These are phyloP conservation scores for Lepiota subincarnata DNA, from an alignment of 768 basidiomycete species.

Conservation along the genomic window DNA sequence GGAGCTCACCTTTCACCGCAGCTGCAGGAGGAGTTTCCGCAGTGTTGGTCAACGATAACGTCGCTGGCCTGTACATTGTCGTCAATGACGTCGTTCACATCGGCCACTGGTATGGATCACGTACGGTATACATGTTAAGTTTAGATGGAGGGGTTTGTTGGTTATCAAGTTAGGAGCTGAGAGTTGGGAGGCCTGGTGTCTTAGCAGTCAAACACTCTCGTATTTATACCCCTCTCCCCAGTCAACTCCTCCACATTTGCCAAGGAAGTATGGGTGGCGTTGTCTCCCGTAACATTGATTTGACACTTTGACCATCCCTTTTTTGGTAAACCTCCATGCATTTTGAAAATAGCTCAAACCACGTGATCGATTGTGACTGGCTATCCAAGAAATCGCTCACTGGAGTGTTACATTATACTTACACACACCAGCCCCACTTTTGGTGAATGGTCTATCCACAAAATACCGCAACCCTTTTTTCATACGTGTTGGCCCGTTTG, in stretches of 20 bases:
- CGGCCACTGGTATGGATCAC: conserved; percentile 11
- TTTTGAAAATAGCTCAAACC: conserved; percentile 14
- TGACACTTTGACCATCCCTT: background rate
- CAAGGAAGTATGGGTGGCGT: background rate
- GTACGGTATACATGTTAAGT: conserved; percentile 12
- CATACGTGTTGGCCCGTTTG: too few species aligned
- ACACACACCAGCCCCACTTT: too few species aligned
- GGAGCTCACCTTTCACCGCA: conserved; percentile 44
- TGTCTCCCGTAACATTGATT: background rate
- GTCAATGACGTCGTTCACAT: conserved; percentile 11
- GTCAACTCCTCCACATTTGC: conserved; percentile 19
- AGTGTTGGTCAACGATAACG: conserved; percentile 41
- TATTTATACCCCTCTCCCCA: conserved; percentile 9
- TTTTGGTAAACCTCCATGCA: background rate
- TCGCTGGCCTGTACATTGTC: conserved; percentile 26
- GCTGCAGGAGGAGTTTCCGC: conserved; percentile 45
- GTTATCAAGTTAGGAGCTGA: background rate
- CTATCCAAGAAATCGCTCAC: conserved; percentile 8
- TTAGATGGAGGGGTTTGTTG: conserved; percentile 10
- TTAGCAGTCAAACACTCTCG: background rate
- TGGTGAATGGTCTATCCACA: too few species aligned
- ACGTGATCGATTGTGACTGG: conserved; percentile 8
- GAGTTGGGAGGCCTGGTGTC: conserved; percentile 9
- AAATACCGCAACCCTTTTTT: too few species aligned
- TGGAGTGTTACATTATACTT: background rate